Conservation (phyloP, 306 rosid species). For the Sphenostylis stenocarpa region DNA sequence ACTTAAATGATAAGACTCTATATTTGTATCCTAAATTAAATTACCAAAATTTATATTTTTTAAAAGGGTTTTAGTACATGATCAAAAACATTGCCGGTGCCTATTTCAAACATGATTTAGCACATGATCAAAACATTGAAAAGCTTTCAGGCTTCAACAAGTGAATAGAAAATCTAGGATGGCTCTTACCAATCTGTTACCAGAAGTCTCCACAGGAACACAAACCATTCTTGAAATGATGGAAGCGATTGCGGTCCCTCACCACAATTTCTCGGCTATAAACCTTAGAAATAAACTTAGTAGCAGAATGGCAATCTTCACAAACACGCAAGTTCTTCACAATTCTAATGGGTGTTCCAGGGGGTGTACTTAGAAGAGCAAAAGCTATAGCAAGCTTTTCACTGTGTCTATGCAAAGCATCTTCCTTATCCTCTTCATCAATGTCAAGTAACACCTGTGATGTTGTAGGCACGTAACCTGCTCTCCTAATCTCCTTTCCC, state of each 20-base stretch:
- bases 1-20: not conserved
- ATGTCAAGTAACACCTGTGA: conserved; percentile 84
- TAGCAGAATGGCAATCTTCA: conserved; percentile 87
- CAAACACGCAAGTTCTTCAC: conserved; percentile 91
- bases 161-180: not conserved
- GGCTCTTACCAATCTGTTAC: conserved; percentile 44
- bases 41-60: not conserved
- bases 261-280: conserved; percentile 73
- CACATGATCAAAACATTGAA: not conserved
- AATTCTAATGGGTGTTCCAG: conserved; percentile 73
- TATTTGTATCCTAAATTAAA: not conserved
- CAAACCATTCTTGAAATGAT: conserved; percentile 72
- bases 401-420: conserved; percentile 72
- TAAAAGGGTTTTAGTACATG: too few relatives aligned
- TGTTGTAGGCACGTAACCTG: conserved; percentile 78
- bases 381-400: conserved; percentile 95
- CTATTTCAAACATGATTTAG: not conserved
- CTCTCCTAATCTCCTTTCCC: conserved; percentile 77
- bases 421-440: conserved; percentile 88
- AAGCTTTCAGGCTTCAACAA: not conserved
- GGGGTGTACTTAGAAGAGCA: conserved; percentile 68
- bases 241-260: conserved; percentile 86
- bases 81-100: too few relatives aligned
- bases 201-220: conserved; percentile 88
- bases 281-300: conserved; percentile 79